phyloP scores from a whole-genome alignment of 768 basidiomycete genomes.

The Pisolithus orientalis region DNA sequence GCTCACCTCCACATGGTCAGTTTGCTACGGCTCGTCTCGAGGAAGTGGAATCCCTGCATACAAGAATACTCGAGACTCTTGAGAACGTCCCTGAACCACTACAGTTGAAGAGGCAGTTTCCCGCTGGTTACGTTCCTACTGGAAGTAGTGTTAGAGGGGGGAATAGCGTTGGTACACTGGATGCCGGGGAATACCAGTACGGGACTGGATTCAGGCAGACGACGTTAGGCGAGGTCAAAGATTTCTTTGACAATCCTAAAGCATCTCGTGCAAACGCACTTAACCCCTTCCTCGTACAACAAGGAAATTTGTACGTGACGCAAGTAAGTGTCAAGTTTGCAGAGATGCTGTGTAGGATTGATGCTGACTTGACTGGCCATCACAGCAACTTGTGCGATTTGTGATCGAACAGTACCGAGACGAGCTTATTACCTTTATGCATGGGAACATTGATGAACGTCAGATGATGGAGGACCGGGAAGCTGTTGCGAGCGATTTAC shows the following conservation, averaged over 20 bases:
- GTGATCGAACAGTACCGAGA: conserved; percentile 91
- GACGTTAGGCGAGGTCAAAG: conserved; percentile 83
- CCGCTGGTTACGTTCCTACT: conserved; percentile 42
- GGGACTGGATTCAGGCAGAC: conserved; percentile 73
- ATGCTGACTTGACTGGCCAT: neutral
- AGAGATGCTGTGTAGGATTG: neutral
- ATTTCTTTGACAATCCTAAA: conserved; percentile 89
- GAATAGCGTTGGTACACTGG: no score
- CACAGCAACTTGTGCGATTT: conserved; percentile 86
- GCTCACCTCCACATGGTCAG: conserved; percentile 78
- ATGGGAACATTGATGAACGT: conserved; percentile 57
- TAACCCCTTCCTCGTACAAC: conserved; percentile 88
- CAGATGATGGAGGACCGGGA: conserved; percentile 70
- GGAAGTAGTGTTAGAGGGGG: conserved; percentile 26
- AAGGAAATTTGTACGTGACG: conserved; percentile 88
- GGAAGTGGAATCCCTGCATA: conserved; percentile 76
- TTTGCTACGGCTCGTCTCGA: conserved; percentile 80
- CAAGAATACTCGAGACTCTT: conserved; percentile 68
- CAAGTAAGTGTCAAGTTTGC: conserved; percentile 46
- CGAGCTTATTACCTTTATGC: conserved; percentile 67
- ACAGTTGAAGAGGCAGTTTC: conserved; percentile 53
- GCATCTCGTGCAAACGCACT: conserved; percentile 79
- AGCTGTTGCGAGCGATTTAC: conserved; percentile 79
- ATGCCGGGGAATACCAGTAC: conserved; percentile 32
- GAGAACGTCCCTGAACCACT: conserved; percentile 72